These are phyloP conservation scores for Kwoniella newhampshirensis DNA, from an alignment of 768 basidiomycete species.

Conservation along the genomic window DNA sequence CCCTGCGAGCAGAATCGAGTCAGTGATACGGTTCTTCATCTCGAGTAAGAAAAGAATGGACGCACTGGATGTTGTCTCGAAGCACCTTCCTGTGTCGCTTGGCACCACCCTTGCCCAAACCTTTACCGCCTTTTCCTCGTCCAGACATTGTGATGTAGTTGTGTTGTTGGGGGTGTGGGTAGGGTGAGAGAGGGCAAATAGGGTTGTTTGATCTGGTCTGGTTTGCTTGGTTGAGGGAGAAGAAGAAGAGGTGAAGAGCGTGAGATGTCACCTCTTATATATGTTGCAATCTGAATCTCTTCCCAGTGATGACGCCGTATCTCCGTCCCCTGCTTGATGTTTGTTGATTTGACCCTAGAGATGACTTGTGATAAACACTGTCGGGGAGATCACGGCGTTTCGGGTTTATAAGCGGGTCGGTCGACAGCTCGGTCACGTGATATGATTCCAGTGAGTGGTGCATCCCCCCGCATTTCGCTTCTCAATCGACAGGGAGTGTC, in stretches of 20 bases:
- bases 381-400: constrained; percentile 10
- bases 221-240: constrained; percentile 9
- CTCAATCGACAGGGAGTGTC: no score
- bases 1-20: constrained; percentile 44
- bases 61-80: constrained; percentile 59
- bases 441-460: no score
- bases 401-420: constrained; percentile 8
- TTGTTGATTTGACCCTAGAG: no score
- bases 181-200: constrained; percentile 6
- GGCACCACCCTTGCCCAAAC: constrained; percentile 89
- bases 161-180: constrained; percentile 21
- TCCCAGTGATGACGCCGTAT: background rate
- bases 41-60: constrained; percentile 1
- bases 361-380: no score
- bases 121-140: constrained; percentile 78
- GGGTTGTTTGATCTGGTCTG: constrained; percentile 10
- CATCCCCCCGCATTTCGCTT: no score
- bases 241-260: background rate
- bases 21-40: background rate
- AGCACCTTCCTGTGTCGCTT: constrained; percentile 90
- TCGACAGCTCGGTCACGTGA: constrained; percentile 14
- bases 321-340: no score
- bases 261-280: constrained; percentile 10
- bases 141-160: constrained; percentile 71
- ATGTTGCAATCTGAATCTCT: constrained; percentile 1